phyloP scores from a whole-genome alignment of 805 yeast species.

The Myxozyma kluyveri region DNA sequence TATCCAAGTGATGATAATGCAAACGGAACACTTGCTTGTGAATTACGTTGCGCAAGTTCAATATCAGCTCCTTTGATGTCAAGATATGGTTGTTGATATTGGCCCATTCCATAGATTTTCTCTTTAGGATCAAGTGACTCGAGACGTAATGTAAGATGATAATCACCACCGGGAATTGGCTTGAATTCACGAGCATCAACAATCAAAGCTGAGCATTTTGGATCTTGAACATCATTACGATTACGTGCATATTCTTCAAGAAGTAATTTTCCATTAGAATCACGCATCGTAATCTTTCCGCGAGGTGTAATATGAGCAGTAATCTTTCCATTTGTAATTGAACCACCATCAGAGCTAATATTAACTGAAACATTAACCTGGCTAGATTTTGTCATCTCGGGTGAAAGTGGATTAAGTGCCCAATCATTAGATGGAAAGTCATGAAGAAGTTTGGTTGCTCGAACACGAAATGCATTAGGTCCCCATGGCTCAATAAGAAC shows the following conservation, averaged over 20 bases:
- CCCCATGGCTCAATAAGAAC: conserved; percentile 31
- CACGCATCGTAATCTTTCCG: conserved; percentile 22
- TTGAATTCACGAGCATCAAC: conserved; percentile 30
- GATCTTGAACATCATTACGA: conserved; percentile 25
- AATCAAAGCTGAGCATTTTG: conserved; percentile 23
- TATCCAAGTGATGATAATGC: conserved; percentile 27
- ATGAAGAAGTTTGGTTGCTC: conserved; percentile 14
- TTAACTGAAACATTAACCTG: conserved; percentile 1
- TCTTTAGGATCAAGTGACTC: conserved; percentile 23
- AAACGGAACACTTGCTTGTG: conserved; percentile 30
- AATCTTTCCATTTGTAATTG: conserved; percentile 23
- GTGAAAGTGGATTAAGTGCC: conserved; percentile 16
- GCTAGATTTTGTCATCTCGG: conserved; percentile 1
- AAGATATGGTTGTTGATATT: conserved; percentile 29
- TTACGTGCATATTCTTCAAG: conserved; percentile 28
- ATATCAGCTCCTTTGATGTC: conserved; percentile 26
- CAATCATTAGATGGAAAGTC: conserved; percentile 11
- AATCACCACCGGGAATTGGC: conserved; percentile 18
- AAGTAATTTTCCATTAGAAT: conserved; percentile 21
- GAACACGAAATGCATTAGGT: conserved; percentile 21
- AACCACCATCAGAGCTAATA: not conserved
- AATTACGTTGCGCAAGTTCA: conserved; percentile 29
- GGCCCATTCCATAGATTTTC: conserved; percentile 31
- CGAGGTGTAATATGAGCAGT: conserved; percentile 14
- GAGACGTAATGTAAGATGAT: conserved; percentile 19